These are phyloP conservation scores for Claviceps arundinis DNA, from an alignment of 2,329 filamentous ascomycete species.

Conservation along the genomic window DNA sequence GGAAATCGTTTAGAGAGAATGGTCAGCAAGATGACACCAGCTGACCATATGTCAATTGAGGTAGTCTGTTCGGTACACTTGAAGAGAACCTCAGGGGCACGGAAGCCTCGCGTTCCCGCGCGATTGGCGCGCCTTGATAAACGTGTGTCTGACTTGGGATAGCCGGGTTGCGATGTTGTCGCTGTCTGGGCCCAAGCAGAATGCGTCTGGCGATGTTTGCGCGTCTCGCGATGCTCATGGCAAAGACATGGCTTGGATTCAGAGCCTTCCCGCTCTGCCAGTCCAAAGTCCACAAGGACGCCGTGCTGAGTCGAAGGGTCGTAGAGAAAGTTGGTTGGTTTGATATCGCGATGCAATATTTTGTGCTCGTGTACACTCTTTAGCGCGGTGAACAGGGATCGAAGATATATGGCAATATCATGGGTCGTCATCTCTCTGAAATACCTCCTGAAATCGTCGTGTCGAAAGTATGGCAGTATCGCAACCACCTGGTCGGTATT, in stretches of 20 bases:
- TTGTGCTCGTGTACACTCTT: constrained; percentile 67
- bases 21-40: constrained; percentile 92
- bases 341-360: constrained; percentile 92
- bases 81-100: constrained; percentile 88
- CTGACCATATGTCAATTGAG: constrained; percentile 94
- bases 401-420: constrained; percentile 83
- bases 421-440: constrained; percentile 78
- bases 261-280: constrained; percentile 71
- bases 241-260: constrained; percentile 77
- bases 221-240: constrained; percentile 47
- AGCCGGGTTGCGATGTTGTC: constrained; percentile 45
- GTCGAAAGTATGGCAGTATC: constrained; percentile 87
- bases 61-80: constrained; percentile 94
- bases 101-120: constrained; percentile 88
- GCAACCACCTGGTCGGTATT: constrained; percentile 90
- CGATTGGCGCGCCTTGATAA: constrained; percentile 84
- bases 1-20: constrained; percentile 85
- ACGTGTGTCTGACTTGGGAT: constrained; percentile 80
- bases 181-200: constrained; percentile 43
- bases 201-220: constrained; percentile 44
- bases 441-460: constrained; percentile 89
- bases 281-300: constrained; percentile 96
- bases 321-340: constrained; percentile 95
- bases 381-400: constrained; percentile 75
- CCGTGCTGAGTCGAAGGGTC: constrained; percentile 68